Percentiles rank a stretch among this genome's conserved stretches.
These are phyloP conservation scores for Arachnomyces sp. DNA, from an alignment of 2,329 filamentous ascomycete species.

Conservation along the genomic window DNA sequence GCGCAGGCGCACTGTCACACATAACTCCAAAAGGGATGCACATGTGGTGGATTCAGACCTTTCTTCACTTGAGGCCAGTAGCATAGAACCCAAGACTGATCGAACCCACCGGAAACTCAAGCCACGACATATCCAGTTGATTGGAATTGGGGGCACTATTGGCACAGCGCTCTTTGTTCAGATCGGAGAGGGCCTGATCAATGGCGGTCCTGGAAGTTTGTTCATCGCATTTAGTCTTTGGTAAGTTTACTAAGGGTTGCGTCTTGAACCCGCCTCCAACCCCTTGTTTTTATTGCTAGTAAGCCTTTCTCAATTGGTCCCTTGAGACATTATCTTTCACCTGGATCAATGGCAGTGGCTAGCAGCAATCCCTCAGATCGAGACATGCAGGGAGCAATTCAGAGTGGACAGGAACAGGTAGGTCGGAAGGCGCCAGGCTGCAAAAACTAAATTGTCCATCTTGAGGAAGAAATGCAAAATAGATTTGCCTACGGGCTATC, in stretches of 20 bases:
- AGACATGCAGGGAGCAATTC: too few species aligned
- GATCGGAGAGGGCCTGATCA: slow-evolving; percentile 33
- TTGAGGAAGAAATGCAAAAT: too few species aligned
- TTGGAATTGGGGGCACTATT: slow-evolving; percentile 41
- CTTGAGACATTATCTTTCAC: too few species aligned
- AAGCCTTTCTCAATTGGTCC: too few species aligned
- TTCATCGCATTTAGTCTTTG: slow-evolving; percentile 41
- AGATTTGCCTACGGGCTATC: too few species aligned
- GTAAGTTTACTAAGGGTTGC: slow-evolving; percentile 24
- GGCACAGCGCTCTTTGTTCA: slow-evolving; percentile 38
- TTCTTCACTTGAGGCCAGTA: slow-evolving; percentile 17
- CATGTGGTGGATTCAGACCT: too few species aligned
- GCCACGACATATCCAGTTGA: slow-evolving; percentile 40
- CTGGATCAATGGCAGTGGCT: too few species aligned
- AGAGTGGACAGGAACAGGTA: too few species aligned
- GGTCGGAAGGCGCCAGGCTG: too few species aligned
- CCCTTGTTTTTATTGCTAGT: background rate
- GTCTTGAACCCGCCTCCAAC: slow-evolving; percentile 2
- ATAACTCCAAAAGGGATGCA: slow-evolving; percentile 11
- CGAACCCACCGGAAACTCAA: slow-evolving; percentile 37
- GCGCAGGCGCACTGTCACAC: background rate
- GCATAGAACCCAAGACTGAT: slow-evolving; percentile 20
- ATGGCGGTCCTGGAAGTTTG: slow-evolving; percentile 37
- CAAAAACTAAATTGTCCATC: too few species aligned
- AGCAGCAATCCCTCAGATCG: too few species aligned